Evolutionary conservation across 495 filamentous ascomycete genomes (phyloP), one percentile per base, ranked within the genome.

Genomic region (Neurospora sp.): DNA sequence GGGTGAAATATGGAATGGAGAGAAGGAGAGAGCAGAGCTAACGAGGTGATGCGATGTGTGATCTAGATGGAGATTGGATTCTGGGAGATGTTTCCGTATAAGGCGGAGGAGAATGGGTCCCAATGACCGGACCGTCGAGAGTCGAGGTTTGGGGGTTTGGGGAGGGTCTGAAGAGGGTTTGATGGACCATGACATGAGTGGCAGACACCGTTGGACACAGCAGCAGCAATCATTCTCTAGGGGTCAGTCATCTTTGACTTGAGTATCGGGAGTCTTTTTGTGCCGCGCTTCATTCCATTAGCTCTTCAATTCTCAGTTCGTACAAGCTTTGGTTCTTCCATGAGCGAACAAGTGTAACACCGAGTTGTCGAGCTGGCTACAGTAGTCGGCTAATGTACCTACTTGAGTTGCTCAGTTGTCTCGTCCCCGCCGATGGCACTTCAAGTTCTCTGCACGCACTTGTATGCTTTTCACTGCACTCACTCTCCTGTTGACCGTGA

Each of bases 41-140:
- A 20, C 20, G 9, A 22, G 4, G n/a, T 22, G 20, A 22, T 53
- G 10, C 11, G 46, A 48, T 53, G 14, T 16, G 37, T 20, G 53
- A 39, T 38, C n/a, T 68, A 96, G 88, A 90, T 97, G 87, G 94
- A 97, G 81, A 91, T 90, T 76, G 90, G 88, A 2, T 96, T 97
- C 81, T 96, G 94, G 94, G 89, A 94, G 70, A 96, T 96, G 92
- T 84, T 75, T 69, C 38, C 44, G 14, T 53, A 70, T 8, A 40
- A 31, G 18, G 68, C 53, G 46, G 27, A 14, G 53, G 27, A 8
- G 53, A 8, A 4, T 69, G 27, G 20, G 9, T 53, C 27, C 70
- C 16, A 68, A 48, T 70, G 31, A 44, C 9, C 69, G 27, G 69
- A 14, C 18, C 4, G 20, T 35, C 16, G 40, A 65, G 6, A 65